Conservation (phyloP, 306 rosid species). For the Malus domestica region ASM211411v1 NC_041803.1:19087001-19087500, state of each 20-base stretch:
- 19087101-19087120: neutral
- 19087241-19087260: conserved; percentile 63
- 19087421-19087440: conserved; percentile 89
- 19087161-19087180: neutral
- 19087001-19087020: neutral
- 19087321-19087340: conserved; percentile 13
- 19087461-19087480: conserved; percentile 75
- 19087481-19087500: conserved; percentile 54
- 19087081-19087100: neutral
- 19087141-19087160: neutral
- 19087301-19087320: conserved; percentile 85
- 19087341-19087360: conserved; percentile 17
- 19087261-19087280: conserved; percentile 85
- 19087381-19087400: neutral
- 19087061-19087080: neutral
- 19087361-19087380: conserved; percentile 1
- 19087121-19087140: neutral
- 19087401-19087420: conserved; percentile 46
- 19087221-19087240: conserved; percentile 57
- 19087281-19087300: conserved; percentile 91
- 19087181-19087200: conserved; percentile 16
- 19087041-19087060: neutral
- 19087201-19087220: conserved; percentile 24
- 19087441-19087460: conserved; percentile 88
- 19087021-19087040: neutral